Evolutionary conservation across 177 flowering plant species (phyloP).

Genomic region (Vitis hybrid): DNA sequence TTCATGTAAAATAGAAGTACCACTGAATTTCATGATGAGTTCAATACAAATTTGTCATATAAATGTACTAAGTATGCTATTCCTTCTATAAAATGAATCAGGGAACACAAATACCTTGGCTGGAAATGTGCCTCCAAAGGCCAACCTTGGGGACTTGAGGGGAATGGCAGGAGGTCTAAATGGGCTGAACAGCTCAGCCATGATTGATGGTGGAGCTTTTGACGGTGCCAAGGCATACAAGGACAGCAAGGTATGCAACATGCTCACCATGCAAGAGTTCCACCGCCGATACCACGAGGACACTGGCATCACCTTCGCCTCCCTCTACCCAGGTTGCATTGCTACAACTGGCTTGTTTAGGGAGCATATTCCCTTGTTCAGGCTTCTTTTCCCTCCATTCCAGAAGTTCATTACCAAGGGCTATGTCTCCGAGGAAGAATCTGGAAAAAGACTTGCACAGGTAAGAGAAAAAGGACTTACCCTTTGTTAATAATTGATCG

Average conservation of each 20-base stretch:
- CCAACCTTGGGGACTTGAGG: conserved; percentile 90
- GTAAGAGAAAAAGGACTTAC: conserved; percentile 25
- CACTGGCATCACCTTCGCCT: conserved; percentile 85
- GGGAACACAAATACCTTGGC: conserved; percentile 98
- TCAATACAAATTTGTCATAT: too few relatives aligned
- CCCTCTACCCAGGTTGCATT: conserved; percentile 98
- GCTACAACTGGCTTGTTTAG: conserved; percentile 93
- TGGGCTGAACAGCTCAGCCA: conserved; percentile 80
- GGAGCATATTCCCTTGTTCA: conserved; percentile 90
- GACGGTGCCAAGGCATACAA: conserved; percentile 99
- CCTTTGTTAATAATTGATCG: not conserved
- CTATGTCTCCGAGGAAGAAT: conserved; percentile 88
- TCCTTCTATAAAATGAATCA: conserved; percentile 13
- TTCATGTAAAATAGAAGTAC: too few relatives aligned
- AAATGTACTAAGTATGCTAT: not conserved
- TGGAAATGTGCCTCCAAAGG: conserved; percentile 98
- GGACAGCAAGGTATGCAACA: conserved; percentile 99
- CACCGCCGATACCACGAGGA: conserved; percentile 93
- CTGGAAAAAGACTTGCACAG: conserved; percentile 96
- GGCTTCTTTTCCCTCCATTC: conserved; percentile 94
- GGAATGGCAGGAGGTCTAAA: conserved; percentile 87
- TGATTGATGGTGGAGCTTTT: conserved; percentile 94
- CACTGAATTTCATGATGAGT: too few relatives aligned
- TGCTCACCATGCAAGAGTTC: conserved; percentile 99
- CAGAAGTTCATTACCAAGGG: conserved; percentile 98